Base-by-base conservation (phyloP, 306 rosid genomes). In the Quercus berberidifolia region DNA sequence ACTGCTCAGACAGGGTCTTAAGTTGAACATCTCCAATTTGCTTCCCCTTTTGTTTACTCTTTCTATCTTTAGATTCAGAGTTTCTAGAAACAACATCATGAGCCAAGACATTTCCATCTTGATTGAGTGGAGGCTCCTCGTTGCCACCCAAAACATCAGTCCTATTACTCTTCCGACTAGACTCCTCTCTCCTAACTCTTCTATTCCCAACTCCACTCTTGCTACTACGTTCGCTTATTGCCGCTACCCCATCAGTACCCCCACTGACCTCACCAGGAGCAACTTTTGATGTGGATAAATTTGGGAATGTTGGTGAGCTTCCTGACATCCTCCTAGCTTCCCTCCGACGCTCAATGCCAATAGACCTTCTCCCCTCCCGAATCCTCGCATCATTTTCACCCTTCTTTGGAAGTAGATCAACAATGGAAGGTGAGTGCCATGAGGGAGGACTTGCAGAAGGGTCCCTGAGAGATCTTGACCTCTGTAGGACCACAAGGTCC, bases 371-470 rank as follows among this genome's bases (percentile, higher is more conserved):
- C 65, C 91, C 97, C 87, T 87, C 97, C 49, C 85, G 91, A 77
- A 79, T 71, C 84, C 74, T 55, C 0, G 71, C 85, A 89, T 86
- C 94, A 74, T 81, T 88, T 55, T 93, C 97, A 41, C 83, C 89
- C 74, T 82, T 91, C 84, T 84, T 91, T 63, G 88, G 85, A 58
- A 90, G 99, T 67, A 90, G 17, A 69, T 91, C 98, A 46, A 85
- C 82, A n/a, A 95, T 85, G 69, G 97, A 90, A 77, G 91, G 98
- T 0, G 99, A 96, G 60, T 91, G 93, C 96, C 97, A 93, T 19
- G 96, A 96, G 31, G 96, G 88, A 79, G 99, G 99, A 78, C 99
- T 96, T 1, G 99, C 99, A 46, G 99, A 96, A 59, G 99, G 99
- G 81, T 96, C 99, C 79, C 98, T 77, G 71, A 96, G 93, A 64